Percentiles rank a stretch among this genome's conserved stretches.
Evolutionary conservation across 2,329 filamentous ascomycete genomes (phyloP).

Genomic region (Meredithiella fracta): DNA sequence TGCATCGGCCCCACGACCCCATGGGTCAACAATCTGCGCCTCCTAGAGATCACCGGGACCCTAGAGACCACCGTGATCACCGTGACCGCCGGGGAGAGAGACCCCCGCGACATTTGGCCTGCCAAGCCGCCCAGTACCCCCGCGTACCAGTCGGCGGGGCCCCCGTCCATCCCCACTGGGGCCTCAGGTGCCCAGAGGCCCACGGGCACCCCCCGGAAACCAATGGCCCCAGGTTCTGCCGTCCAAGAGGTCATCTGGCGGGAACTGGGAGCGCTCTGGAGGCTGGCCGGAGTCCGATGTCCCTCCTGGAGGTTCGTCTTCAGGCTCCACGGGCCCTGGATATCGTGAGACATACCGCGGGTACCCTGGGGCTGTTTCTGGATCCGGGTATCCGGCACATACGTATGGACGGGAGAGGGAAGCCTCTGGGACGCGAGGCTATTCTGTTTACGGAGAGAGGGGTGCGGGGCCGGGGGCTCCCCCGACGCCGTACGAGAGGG

Average conservation of each 20-base stretch:
- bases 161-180: conserved; percentile 1
- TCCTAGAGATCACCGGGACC: conserved; percentile 1
- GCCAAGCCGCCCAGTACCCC: conserved; percentile 1
- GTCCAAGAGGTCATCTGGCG: conserved; percentile 17
- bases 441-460: too few species aligned
- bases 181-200: neutral
- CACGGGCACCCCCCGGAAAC: neutral
- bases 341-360: conserved; percentile 19
- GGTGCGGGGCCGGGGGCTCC: too few species aligned
- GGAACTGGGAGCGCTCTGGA: conserved; percentile 11
- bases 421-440: too few species aligned
- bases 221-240: neutral
- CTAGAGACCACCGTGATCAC: neutral
- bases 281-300: conserved; percentile 8
- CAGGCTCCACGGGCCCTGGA: conserved; percentile 24
- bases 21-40: neutral
- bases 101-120: neutral
- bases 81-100: conserved; percentile 5
- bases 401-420: too few species aligned
- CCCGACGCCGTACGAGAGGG: neutral
- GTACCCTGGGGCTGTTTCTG: neutral
- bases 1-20: conserved; percentile 5
- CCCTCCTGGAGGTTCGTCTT: conserved; percentile 18
- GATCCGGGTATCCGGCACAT: too few species aligned
- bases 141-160: neutral